Evolutionary conservation across 257 asterid species (phyloP), one percentile per base, ranked within the genome.

Genomic region (Cynanchum wilfordii): DNA sequence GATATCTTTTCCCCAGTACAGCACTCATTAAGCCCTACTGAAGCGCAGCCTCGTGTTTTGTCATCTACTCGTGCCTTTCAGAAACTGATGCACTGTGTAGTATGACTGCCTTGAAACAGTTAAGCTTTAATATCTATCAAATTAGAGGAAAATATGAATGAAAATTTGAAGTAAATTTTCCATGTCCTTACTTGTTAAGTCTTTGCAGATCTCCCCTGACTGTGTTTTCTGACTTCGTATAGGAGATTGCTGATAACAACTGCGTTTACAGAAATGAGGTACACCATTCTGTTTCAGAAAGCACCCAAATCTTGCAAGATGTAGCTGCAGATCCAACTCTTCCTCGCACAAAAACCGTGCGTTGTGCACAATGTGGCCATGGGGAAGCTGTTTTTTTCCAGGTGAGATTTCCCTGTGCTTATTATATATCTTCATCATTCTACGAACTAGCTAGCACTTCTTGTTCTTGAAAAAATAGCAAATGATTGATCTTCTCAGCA

Each of bases 251-350:
- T 52, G 96, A 89, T 68, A 88, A 86, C 90, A 92, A 90, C 68
- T 95, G 98, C 55, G 98, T 95, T 12, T 95, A 90, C 79, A 79
- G 92, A 80, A 95, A 92, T 66, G 97, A 95, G 84, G 83, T 95
- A 70, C 96, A 89, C 57, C 98, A 92, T 80, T 76, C 98, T 63
- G 98, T 80, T 42, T 95, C 93, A 10, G 97, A 95, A 74, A 95
- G 76, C 90, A 90, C 98, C 60, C 96, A 95, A 78, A 93, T 90
- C 70, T 74, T 92, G 90, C 95, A 92, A 79, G 99, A 95, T 76
- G 97, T 89, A 70, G 93, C 99, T 72, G 95, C 96, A 27, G 99
- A 95, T 82, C 99, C 99, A 27, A 92, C 99, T n/a, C 97, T 95
- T 70, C 99, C 99, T 9, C 93, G 98, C 66, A 95, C 99, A 19